phyloP scores from a whole-genome alignment of 164 flowering plant genomes.

The Pachysandra terminalis region DNA sequence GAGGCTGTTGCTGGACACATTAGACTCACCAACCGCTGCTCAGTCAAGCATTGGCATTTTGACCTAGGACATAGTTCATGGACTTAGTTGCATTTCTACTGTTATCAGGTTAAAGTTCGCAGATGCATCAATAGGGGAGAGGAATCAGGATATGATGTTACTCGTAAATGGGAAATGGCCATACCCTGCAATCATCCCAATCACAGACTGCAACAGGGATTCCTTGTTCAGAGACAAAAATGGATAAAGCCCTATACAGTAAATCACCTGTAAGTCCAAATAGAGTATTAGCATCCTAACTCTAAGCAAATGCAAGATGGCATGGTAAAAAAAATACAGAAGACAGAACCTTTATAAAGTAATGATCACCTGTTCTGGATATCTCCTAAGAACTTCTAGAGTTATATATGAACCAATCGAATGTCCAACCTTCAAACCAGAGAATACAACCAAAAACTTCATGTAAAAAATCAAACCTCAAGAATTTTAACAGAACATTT shows the following conservation, averaged over 20 bases:
- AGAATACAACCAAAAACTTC: constrained; percentile 3
- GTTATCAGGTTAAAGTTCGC: neutral
- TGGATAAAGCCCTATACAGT: constrained; percentile 73
- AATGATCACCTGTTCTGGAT: constrained; percentile 54
- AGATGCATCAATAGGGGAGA: neutral
- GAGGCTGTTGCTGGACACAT: too few species aligned
- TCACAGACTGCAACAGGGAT: constrained; percentile 47
- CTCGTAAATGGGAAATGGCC: constrained; percentile 17
- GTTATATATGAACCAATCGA: constrained; percentile 91
- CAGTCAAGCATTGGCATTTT: too few species aligned
- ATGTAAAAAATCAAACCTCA: neutral
- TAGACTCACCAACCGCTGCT: too few species aligned
- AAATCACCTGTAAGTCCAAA: constrained; percentile 49
- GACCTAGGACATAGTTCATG: too few species aligned
- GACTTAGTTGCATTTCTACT: too few species aligned
- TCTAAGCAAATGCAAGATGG: constrained; percentile 4
- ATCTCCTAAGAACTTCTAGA: constrained; percentile 59
- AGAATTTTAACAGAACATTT: neutral
- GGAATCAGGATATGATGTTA: neutral
- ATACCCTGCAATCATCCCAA: constrained; percentile 64
- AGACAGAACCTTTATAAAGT: neutral
- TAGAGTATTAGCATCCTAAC: neutral
- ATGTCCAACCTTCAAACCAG: constrained; percentile 74
- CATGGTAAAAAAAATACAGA: constrained; percentile 1
- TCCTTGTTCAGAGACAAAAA: constrained; percentile 59